Evolutionary conservation across 805 yeast species (phyloP).

Genomic region (Diddensiella caesifluorescens): DNA sequence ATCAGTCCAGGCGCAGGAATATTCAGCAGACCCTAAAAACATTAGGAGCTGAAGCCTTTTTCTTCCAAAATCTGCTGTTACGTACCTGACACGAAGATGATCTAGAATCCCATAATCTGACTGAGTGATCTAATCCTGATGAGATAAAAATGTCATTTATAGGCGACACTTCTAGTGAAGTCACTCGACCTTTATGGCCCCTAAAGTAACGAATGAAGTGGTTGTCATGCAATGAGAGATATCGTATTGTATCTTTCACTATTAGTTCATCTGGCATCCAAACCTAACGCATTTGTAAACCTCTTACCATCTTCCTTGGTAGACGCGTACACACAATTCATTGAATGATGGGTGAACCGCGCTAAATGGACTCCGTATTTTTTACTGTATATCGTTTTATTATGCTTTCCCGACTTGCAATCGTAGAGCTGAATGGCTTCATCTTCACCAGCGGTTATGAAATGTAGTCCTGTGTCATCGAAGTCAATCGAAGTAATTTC

Average conservation of each 20-base stretch:
- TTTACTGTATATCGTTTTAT: constrained; percentile 67
- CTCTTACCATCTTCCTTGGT: constrained; percentile 66
- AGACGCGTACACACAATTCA: constrained; percentile 75
- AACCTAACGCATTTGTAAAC: not conserved
- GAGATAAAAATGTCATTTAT: constrained; percentile 58
- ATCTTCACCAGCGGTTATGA: constrained; percentile 81
- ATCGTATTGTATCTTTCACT: constrained; percentile 44
- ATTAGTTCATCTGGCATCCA: constrained; percentile 4
- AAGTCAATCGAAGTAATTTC: constrained; percentile 47
- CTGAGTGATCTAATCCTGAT: constrained; percentile 70
- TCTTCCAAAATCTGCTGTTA: not conserved
- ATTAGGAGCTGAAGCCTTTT: constrained; percentile 32
- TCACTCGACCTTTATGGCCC: constrained; percentile 80
- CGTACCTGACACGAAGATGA: constrained; percentile 27
- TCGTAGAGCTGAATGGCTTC: constrained; percentile 83
- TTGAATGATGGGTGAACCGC: constrained; percentile 68
- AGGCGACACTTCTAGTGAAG: constrained; percentile 68
- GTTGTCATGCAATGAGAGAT: constrained; percentile 70
- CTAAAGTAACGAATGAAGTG: constrained; percentile 77
- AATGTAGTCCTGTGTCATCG: constrained; percentile 76
- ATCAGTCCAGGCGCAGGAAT: constrained; percentile 51
- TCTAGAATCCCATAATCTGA: constrained; percentile 82
- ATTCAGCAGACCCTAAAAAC: constrained; percentile 45
- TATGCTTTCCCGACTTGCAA: constrained; percentile 51
- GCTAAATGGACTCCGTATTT: constrained; percentile 92